These are phyloP conservation scores for Malassezia japonica DNA, from an alignment of 1,284 basidiomycete genomes.

Conservation along the genomic window DNA sequence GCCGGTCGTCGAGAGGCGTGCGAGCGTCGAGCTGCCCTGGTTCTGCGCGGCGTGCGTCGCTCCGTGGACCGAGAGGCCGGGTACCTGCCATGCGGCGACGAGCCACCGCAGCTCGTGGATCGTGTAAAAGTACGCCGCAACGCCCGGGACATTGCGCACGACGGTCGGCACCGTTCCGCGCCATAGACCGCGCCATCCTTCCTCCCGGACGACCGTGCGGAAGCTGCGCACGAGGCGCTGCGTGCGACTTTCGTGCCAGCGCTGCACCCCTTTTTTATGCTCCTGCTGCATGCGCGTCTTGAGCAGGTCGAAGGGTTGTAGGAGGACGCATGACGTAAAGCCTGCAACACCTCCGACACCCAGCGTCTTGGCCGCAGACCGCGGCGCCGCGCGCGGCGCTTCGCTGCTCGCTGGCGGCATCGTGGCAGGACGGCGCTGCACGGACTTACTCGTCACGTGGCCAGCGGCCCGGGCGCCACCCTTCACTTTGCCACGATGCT, in stretches of 20 bases:
- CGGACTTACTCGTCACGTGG: not conserved
- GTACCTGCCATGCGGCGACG: slow-evolving; percentile 28
- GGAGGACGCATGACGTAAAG: slow-evolving; percentile 38
- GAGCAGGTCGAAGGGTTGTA: slow-evolving; percentile 46
- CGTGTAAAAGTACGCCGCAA: slow-evolving; percentile 46
- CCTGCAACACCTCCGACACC: slow-evolving; percentile 40
- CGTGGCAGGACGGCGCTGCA: not conserved
- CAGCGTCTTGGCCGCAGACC: slow-evolving; percentile 23
- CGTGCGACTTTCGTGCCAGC: not conserved
- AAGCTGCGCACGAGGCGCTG: slow-evolving; percentile 11
- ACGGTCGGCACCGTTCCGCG: slow-evolving; percentile 43
- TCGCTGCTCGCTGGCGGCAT: not conserved
- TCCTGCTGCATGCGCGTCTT: slow-evolving; percentile 45
- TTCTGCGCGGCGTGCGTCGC: slow-evolving; percentile 80
- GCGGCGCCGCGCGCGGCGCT: not conserved
- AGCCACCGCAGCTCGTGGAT: slow-evolving; percentile 34
- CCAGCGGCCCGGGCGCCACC: not conserved
- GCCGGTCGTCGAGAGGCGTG: slow-evolving; percentile 64
- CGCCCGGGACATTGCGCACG: slow-evolving; percentile 43
- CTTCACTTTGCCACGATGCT: slow-evolving; percentile 10
- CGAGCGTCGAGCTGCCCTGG: slow-evolving; percentile 47
- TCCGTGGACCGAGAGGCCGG: slow-evolving; percentile 56
- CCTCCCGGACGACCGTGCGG: slow-evolving; percentile 10
- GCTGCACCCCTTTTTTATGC: not conserved
- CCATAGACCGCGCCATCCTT: slow-evolving; percentile 38